Percentiles rank a stretch among this genome's conserved stretches.
phyloP scores from a whole-genome alignment of 2,329 filamentous ascomycete genomes.

The Xylaria sp. region DNA sequence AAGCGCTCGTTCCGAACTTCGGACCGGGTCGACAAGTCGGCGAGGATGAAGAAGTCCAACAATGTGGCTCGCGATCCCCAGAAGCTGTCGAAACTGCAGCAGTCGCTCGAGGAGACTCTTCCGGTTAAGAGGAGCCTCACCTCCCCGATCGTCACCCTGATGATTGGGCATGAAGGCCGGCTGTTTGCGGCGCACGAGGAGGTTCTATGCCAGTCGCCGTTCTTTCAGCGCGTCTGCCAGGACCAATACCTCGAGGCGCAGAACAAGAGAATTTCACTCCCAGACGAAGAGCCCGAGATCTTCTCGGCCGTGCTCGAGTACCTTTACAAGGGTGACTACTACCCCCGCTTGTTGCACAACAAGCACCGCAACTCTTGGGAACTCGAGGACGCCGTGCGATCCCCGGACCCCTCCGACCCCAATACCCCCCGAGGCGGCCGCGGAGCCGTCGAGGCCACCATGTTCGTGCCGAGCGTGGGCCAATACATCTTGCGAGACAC shows the following conservation, averaged over 20 bases:
- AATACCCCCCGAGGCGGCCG: constrained; percentile 50
- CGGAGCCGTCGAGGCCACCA: constrained; percentile 73
- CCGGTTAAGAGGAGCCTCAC: constrained; percentile 52
- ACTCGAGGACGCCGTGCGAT: constrained; percentile 74
- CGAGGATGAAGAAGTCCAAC: constrained; percentile 78
- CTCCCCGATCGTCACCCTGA: constrained; percentile 85
- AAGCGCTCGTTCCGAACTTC: constrained; percentile 88
- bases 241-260: constrained; percentile 77
- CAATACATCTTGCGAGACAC: constrained; percentile 89
- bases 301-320: constrained; percentile 95
- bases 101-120: constrained; percentile 70
- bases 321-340: constrained; percentile 97
- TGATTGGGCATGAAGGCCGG: constrained; percentile 84
- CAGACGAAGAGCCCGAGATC: constrained; percentile 85
- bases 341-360: constrained; percentile 86
- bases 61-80: constrained; percentile 72
- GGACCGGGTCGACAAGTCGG: constrained; percentile 88
- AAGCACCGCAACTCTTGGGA: constrained; percentile 88
- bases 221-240: constrained; percentile 78
- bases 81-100: constrained; percentile 86
- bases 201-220: constrained; percentile 85
- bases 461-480: constrained; percentile 78
- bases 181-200: constrained; percentile 97
- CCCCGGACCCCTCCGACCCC: constrained; percentile 48
- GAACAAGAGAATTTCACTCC: constrained; percentile 81